Percentiles rank a stretch among this genome's conserved stretches.
Evolutionary conservation across 768 basidiomycete species (phyloP).

Genomic region (Wakefieldia striispora): DNA sequence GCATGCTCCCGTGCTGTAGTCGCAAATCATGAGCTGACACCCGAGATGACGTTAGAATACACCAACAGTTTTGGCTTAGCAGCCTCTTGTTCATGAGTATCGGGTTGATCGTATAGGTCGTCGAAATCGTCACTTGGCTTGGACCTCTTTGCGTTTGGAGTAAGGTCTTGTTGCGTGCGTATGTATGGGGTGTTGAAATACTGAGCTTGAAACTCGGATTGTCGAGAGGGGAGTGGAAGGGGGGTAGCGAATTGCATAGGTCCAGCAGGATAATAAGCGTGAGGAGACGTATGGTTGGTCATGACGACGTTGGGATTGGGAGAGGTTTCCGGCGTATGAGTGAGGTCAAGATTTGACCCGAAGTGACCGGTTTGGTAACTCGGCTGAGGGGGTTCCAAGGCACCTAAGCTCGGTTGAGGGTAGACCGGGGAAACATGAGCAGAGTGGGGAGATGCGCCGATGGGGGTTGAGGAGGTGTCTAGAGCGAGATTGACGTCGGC

Average conservation of each 20-base stretch:
- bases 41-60: neutral
- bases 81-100: slow-evolving; percentile 23
- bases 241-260: slow-evolving; percentile 33
- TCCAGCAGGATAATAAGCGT: slow-evolving; percentile 18
- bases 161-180: slow-evolving; percentile 1
- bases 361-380: slow-evolving; percentile 17
- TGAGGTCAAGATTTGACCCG: neutral
- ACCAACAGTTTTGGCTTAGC: slow-evolving; percentile 26
- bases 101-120: slow-evolving; percentile 12
- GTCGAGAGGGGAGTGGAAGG: slow-evolving; percentile 27
- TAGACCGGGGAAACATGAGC: slow-evolving; percentile 13
- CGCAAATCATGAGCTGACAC: slow-evolving; percentile 3
- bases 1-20: slow-evolving; percentile 56
- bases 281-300: slow-evolving; percentile 5
- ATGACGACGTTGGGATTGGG: slow-evolving; percentile 5
- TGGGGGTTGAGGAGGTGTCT: slow-evolving; percentile 17
- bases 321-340: slow-evolving; percentile 12
- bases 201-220: slow-evolving; percentile 29
- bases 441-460: slow-evolving; percentile 9
- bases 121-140: slow-evolving; percentile 22
- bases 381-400: slow-evolving; percentile 12
- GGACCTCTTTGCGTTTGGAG: slow-evolving; percentile 15
- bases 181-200: slow-evolving; percentile 15
- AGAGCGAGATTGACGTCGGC: slow-evolving; percentile 2
- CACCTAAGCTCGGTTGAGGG: slow-evolving; percentile 7